A percentile compares a stretch with the other conserved stretches of the same genome.
phyloP scores from a whole-genome alignment of 2,329 filamentous ascomycete species.

The Cladosporium oxysporum region DNA sequence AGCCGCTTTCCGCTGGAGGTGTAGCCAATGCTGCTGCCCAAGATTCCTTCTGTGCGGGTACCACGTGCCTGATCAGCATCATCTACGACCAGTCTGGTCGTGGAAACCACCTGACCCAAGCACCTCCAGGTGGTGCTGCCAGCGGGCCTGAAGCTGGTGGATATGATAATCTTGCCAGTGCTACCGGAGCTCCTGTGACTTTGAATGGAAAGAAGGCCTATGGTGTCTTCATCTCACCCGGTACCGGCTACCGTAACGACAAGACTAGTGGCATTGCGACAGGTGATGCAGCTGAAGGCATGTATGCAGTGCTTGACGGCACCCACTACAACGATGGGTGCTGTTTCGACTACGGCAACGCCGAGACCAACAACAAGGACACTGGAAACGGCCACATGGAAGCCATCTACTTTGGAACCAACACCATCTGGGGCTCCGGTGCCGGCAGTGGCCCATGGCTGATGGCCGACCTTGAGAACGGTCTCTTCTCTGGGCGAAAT shows the following conservation, averaged over 20 bases:
- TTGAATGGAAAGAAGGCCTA: constrained; percentile 62
- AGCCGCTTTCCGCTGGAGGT: constrained; percentile 58
- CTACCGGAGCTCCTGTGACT: constrained; percentile 62
- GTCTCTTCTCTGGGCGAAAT: constrained; percentile 60
- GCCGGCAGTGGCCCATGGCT: constrained; percentile 64
- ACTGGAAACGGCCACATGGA: constrained; percentile 69
- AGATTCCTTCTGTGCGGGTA: constrained; percentile 59
- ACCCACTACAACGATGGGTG: constrained; percentile 60
- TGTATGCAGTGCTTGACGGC: constrained; percentile 63
- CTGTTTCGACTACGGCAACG: constrained; percentile 52
- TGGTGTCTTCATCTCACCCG: constrained; percentile 63
- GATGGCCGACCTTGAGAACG: constrained; percentile 70
- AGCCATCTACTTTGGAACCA: constrained; percentile 64
- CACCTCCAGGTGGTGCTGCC: constrained; percentile 54
- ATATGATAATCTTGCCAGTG: constrained; percentile 61
- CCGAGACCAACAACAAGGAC: constrained; percentile 42
- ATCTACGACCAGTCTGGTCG: constrained; percentile 66
- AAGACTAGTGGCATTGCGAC: constrained; percentile 53
- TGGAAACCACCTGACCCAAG: constrained; percentile 64
- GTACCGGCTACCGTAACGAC: constrained; percentile 65
- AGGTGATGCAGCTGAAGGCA: constrained; percentile 59
- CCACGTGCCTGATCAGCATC: constrained; percentile 63
- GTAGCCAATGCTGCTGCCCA: constrained; percentile 63
- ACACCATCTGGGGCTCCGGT: constrained; percentile 58
- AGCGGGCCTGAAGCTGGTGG: constrained; percentile 58